Evolutionary conservation across 1,284 basidiomycete genomes (phyloP), one percentile per base, ranked within the genome.

Genomic region (Ustilago hordei): DNA sequence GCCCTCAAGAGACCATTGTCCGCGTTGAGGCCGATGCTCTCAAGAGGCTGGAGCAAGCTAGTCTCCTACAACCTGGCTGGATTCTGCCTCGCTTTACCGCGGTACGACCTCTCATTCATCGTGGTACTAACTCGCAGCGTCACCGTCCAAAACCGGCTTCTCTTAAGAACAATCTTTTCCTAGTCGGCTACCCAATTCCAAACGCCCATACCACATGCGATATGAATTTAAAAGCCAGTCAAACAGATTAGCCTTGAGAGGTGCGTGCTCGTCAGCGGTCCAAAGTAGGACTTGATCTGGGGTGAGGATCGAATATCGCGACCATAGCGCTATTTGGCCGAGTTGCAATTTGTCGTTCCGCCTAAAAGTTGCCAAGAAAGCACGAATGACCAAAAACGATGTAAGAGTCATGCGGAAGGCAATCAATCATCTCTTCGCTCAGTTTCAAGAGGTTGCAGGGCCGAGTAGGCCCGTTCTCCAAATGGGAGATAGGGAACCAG

Each of bases 251-350:
- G 31, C 48, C 28, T 32, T 31, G 48, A 8, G 15, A 28, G 23
- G 23, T 11, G 8, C 9, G 28, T 8, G n/a, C 45, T 48, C 23
- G 23, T 48, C 8, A 23, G 19, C n/a, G 8, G 45, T 23, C 45
- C 28, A 19, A 48, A 23, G 57, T 15, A 50, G 5, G 34, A 15
- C 15, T 50, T 45, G 57, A 59, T 59, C 57, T 50, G 57, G 45
- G 57, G 50, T 28, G 47, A 9, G 8, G 6, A 59, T 59, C 57
- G 57, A 23, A 60, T 28, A 28, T 52, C 45, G 39, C 39, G 13
- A 15, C 39, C 13, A 38, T 7, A 15, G 11, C 19, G n/a, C 8
- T 8, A 15, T 45, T 19, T n/a, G 23, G 43, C 43, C n/a, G 43
- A 45, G 43, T 45, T 45, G 43, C 17, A 45, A 45, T 19, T 19